Evolutionary conservation across 495 filamentous ascomycete genomes (phyloP).

Genomic region (Hyaloscypha bicolor): DNA sequence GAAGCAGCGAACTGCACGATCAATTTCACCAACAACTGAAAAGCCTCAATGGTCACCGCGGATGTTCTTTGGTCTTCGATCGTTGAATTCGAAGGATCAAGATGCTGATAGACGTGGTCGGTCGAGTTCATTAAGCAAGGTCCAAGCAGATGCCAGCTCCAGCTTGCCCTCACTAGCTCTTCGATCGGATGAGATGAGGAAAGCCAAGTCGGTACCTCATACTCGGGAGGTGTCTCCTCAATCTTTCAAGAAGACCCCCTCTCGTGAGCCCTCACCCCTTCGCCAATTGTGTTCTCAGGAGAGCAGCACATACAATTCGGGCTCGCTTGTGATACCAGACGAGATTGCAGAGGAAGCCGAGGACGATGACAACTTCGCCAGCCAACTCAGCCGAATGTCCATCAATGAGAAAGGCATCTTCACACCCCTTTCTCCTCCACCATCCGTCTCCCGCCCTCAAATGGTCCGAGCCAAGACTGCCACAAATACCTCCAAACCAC

Average conservation of each 20-base stretch:
- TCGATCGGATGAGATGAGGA: conserved; percentile 6
- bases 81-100: conserved; percentile 5
- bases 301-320: conserved; percentile 23
- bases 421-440: conserved; percentile 52
- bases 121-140: conserved; percentile 23
- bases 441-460: conserved; percentile 22
- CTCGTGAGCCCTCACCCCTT: conserved; percentile 35
- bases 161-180: not conserved
- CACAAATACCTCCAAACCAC: conserved; percentile 23
- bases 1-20: conserved; percentile 49
- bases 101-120: conserved; percentile 24
- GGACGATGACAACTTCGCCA: conserved; percentile 59
- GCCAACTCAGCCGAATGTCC: conserved; percentile 41
- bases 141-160: not conserved
- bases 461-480: not conserved
- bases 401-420: conserved; percentile 38
- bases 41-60: conserved; percentile 30
- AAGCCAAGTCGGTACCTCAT: conserved; percentile 15
- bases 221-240: conserved; percentile 22
- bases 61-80: conserved; percentile 28
- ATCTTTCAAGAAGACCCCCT: conserved; percentile 17
- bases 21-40: conserved; percentile 44
- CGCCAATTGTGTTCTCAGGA: conserved; percentile 47
- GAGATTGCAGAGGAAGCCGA: conserved; percentile 53
- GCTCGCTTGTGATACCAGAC: conserved; percentile 46